Percentiles rank a stretch among this genome's conserved stretches.
Evolutionary conservation across 73 alveolate genomes (phyloP).

Genomic region (Stentor roeselii): DNA sequence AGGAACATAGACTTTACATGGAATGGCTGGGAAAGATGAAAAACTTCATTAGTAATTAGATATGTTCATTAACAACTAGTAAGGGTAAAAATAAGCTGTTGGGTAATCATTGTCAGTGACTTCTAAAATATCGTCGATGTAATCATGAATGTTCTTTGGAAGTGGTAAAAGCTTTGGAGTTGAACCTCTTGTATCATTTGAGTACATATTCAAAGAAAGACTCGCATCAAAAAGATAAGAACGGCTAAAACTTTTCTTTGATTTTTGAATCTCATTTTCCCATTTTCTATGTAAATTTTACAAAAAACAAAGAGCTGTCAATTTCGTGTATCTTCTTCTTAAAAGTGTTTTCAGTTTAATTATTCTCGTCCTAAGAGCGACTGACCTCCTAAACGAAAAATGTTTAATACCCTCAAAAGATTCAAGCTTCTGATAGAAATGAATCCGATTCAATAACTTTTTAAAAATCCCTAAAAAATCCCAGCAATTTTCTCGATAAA

Average conservation of each 20-base stretch:
- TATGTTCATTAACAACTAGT: too few species aligned
- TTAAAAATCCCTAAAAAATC: too few species aligned
- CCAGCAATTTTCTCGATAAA: neutral
- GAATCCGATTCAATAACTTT: neutral
- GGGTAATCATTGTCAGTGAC: neutral
- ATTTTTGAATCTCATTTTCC: neutral
- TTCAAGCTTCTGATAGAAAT: neutral
- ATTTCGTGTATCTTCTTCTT: neutral
- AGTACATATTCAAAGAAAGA: neutral
- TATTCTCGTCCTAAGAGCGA: neutral
- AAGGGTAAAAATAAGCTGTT: neutral
- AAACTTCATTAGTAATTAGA: constrained; percentile 37
- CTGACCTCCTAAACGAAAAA: neutral
- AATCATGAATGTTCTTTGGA: neutral
- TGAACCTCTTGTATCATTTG: neutral
- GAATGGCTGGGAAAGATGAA: constrained; percentile 70
- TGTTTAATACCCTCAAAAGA: neutral
- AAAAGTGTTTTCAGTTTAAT: neutral
- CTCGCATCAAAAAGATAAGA: neutral
- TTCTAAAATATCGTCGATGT: neutral
- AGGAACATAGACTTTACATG: constrained; percentile 86
- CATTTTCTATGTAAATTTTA: neutral
- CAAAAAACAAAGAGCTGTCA: neutral
- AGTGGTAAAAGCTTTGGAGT: neutral
- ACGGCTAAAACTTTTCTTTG: neutral